These are phyloP conservation scores for Mallotus repandus DNA, from an alignment of 441 rosid species.

Conservation along the genomic window DNA sequence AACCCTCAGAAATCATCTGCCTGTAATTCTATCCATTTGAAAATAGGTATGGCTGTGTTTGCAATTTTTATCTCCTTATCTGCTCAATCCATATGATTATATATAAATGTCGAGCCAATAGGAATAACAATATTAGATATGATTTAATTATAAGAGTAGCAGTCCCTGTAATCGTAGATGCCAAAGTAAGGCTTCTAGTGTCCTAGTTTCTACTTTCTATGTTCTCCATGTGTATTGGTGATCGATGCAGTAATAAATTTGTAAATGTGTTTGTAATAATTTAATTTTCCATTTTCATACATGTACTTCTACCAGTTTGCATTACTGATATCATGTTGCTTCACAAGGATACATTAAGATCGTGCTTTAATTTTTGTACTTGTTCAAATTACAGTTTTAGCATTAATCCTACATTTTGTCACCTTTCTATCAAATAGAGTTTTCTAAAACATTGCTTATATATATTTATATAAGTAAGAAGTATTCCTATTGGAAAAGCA, in stretches of 20 bases:
- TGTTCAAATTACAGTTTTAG: no score
- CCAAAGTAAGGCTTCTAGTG: background rate
- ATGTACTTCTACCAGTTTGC: background rate
- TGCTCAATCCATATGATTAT: background rate
- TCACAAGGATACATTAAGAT: no score
- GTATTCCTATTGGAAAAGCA: no score
- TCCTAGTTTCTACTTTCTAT: background rate
- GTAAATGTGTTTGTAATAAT: background rate
- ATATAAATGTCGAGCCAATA: background rate
- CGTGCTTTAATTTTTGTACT: no score
- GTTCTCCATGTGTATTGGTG: no score
- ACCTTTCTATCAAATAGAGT: no score
- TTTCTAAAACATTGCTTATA: no score
- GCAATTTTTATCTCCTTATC: background rate
- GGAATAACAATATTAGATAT: background rate
- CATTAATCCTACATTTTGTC: no score
- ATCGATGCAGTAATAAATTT: background rate
- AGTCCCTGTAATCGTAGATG: background rate
- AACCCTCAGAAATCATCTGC: conserved; percentile 14
- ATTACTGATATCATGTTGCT: no score
- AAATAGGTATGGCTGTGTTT: background rate
- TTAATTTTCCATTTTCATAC: no score
- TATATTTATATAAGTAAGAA: no score
- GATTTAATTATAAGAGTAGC: background rate
- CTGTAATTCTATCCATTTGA: background rate